phyloP scores from a whole-genome alignment of 306 rosid genomes.

The Herpetospermum pedunculosum region DNA sequence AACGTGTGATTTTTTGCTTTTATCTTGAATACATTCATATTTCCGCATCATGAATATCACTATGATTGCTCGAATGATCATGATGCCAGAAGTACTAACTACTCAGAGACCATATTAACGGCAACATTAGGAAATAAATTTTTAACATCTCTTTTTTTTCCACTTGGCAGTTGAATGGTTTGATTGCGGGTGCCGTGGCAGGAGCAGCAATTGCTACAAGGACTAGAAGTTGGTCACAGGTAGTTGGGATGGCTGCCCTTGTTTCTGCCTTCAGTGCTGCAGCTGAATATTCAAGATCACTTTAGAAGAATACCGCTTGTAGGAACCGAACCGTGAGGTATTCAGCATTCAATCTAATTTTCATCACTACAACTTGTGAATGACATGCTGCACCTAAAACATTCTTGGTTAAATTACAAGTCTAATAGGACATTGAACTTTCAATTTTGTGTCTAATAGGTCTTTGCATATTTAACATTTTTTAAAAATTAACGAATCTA shows the following conservation, averaged over 20 bases:
- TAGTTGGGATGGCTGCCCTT: conserved; percentile 48
- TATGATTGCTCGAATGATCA: neutral
- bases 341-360: neutral
- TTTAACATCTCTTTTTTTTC: neutral
- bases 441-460: no score
- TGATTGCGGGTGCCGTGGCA: conserved; percentile 65
- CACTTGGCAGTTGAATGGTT: conserved; percentile 52
- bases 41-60: neutral
- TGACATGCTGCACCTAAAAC: neutral
- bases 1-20: neutral
- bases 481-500: no score
- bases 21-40: neutral
- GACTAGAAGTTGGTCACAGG: conserved; percentile 51
- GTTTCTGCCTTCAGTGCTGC: conserved; percentile 54
- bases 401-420: no score
- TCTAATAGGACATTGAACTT: no score
- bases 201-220: conserved; percentile 66
- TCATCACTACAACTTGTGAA: neutral
- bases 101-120: neutral
- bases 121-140: neutral
- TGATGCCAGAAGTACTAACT: neutral
- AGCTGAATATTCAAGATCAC: conserved; percentile 45
- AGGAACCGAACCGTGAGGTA: neutral
- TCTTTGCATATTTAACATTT: no score
- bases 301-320: conserved; percentile 17